phyloP scores from a whole-genome alignment of 305 asterid species.

The Fraxinus xanthoxyloides region DNA sequence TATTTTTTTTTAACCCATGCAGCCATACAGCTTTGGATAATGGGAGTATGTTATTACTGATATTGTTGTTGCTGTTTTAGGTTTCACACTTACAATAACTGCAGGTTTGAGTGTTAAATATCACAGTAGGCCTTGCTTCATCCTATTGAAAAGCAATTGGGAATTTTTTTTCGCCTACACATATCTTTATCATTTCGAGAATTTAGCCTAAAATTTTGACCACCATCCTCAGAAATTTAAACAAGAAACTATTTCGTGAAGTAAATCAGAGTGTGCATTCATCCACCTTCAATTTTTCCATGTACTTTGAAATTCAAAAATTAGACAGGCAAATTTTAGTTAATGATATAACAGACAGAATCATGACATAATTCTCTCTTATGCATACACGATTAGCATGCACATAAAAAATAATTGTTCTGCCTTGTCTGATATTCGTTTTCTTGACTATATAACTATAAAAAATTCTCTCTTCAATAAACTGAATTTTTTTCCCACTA shows the following conservation, averaged over 20 bases:
- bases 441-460: neutral
- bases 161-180: neutral
- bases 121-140: neutral
- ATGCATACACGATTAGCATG: neutral
- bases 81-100: neutral
- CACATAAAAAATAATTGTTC: neutral
- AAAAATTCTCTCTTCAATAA: neutral
- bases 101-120: neutral
- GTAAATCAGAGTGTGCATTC: neutral
- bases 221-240: neutral
- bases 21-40: neutral
- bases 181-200: neutral
- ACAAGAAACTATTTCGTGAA: neutral
- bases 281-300: neutral
- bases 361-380: neutral
- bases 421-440: neutral
- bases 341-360: neutral
- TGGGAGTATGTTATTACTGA: neutral
- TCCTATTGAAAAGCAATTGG: neutral
- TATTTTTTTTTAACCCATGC: neutral
- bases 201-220: neutral
- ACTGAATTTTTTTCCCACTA: neutral
- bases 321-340: neutral
- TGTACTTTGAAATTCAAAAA: neutral
- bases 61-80: neutral